phyloP scores from a whole-genome alignment of 1,284 basidiomycete genomes.

The Irpex sp. region DNA sequence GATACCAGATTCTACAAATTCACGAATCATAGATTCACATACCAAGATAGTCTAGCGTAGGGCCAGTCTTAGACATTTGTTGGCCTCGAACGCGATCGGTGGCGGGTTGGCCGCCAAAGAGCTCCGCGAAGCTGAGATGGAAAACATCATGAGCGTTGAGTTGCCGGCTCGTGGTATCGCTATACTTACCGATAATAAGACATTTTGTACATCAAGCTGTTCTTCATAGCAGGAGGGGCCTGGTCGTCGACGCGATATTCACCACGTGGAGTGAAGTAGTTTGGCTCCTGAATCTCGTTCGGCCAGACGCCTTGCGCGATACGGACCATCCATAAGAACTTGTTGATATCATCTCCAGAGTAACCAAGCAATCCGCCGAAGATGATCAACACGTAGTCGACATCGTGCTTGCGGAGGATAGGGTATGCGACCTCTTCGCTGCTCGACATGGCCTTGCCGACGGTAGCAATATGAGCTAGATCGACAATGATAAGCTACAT shows the following conservation, averaged over 20 bases:
- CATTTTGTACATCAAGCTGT: slow-evolving; percentile 99
- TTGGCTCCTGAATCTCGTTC: slow-evolving; percentile 92
- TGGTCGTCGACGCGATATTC: slow-evolving; percentile 93
- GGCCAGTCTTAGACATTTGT: slow-evolving; percentile 70
- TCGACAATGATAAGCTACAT: slow-evolving; percentile 12
- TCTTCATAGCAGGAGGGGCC: slow-evolving; percentile 89
- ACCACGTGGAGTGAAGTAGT: slow-evolving; percentile 92
- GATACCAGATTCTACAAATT: slow-evolving; percentile 15
- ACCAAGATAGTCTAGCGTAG: slow-evolving; percentile 86
- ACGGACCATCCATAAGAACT: slow-evolving; percentile 98
- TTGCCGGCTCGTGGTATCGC: neutral
- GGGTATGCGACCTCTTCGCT: slow-evolving; percentile 95
- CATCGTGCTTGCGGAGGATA: slow-evolving; percentile 95
- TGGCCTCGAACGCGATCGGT: slow-evolving; percentile 85
- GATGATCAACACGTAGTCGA: slow-evolving; percentile 97
- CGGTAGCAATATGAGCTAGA: slow-evolving; percentile 90
- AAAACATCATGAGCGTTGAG: neutral
- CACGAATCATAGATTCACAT: slow-evolving; percentile 25
- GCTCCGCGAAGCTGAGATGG: slow-evolving; percentile 68
- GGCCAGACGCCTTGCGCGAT: slow-evolving; percentile 99
- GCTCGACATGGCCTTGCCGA: slow-evolving; percentile 96
- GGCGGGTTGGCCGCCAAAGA: slow-evolving; percentile 77
- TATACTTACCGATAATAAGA: slow-evolving; percentile 81
- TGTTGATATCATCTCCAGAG: slow-evolving; percentile 99
- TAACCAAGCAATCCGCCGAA: slow-evolving; percentile 97